phyloP scores from a whole-genome alignment of 2,329 filamentous ascomycete genomes.

The Paramyrothecium roridum region DNA sequence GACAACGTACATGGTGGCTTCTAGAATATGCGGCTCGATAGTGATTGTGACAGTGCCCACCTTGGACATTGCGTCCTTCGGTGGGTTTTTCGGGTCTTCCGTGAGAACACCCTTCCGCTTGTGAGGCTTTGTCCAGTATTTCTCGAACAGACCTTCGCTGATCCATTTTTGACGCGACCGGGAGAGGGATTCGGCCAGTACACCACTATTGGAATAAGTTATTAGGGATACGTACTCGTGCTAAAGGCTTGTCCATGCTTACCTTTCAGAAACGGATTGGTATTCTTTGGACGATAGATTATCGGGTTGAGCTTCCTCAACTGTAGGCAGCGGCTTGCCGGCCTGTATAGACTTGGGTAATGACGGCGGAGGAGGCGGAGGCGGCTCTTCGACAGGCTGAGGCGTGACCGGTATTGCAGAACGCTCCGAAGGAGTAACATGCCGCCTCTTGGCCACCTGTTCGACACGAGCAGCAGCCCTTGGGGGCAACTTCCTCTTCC shows the following conservation, averaged over 20 bases:
- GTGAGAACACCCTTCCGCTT: slow-evolving; percentile 64
- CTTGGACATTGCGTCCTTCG: slow-evolving; percentile 69
- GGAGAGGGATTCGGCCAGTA: slow-evolving; percentile 69
- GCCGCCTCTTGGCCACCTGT: slow-evolving; percentile 57
- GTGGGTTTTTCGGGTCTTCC: slow-evolving; percentile 63
- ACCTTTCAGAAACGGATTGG: slow-evolving; percentile 73
- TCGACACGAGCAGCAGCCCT: slow-evolving; percentile 60
- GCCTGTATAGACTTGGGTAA: slow-evolving; percentile 62
- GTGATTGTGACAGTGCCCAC: slow-evolving; percentile 71
- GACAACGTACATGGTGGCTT: slow-evolving; percentile 70
- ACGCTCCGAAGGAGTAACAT: slow-evolving; percentile 50
- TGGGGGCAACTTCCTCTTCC: slow-evolving; percentile 62
- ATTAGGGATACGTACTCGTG: background rate
- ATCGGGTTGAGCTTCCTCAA: slow-evolving; percentile 63
- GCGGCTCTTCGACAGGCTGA: slow-evolving; percentile 27
- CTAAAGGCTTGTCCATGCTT: slow-evolving; percentile 8
- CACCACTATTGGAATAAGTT: slow-evolving; percentile 51
- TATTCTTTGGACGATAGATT: slow-evolving; percentile 64
- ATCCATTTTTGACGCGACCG: slow-evolving; percentile 74
- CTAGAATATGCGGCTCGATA: slow-evolving; percentile 77
- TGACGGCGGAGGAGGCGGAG: slow-evolving; percentile 32
- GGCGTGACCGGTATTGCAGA: slow-evolving; percentile 44
- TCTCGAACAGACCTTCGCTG: slow-evolving; percentile 69
- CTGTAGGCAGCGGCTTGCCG: slow-evolving; percentile 67
- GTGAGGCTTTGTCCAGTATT: slow-evolving; percentile 71